Evolutionary conservation across 805 yeast species (phyloP).

Genomic region (Kodamaea leandrae): DNA sequence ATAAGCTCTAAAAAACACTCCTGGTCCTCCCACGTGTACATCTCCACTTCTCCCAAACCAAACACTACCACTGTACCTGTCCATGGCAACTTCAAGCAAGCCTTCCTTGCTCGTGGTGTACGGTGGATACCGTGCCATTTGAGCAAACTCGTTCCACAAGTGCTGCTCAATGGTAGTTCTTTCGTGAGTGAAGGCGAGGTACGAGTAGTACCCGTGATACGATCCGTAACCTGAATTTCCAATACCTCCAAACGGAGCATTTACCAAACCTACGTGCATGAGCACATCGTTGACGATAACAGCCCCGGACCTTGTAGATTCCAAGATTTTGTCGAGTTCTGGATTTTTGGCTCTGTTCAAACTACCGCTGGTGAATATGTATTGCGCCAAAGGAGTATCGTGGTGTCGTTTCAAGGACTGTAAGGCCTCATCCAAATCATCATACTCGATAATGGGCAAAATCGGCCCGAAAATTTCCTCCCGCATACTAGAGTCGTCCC

Average conservation of each 20-base stretch:
- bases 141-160: conserved; percentile 56
- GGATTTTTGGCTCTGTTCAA: conserved; percentile 46
- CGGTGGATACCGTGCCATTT: conserved; percentile 70
- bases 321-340: conserved; percentile 41
- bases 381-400: conserved; percentile 81
- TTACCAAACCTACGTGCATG: conserved; percentile 63
- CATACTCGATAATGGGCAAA: conserved; percentile 65
- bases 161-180: conserved; percentile 67
- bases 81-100: conserved; percentile 25
- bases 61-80: conserved; percentile 29
- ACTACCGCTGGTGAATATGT: conserved; percentile 56
- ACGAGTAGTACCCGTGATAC: conserved; percentile 74
- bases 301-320: conserved; percentile 68
- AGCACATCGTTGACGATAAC: conserved; percentile 67
- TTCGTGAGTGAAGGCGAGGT: conserved; percentile 65
- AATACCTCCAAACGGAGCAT: conserved; percentile 89
- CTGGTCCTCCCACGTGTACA: conserved; percentile 35
- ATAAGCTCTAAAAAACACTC: conserved; percentile 30
- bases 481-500: conserved; percentile 70
- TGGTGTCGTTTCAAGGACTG: conserved; percentile 43
- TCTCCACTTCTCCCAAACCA: conserved; percentile 43
- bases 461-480: conserved; percentile 85
- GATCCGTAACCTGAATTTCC: conserved; percentile 81
- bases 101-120: conserved; percentile 35
- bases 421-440: conserved; percentile 43